phyloP scores from a whole-genome alignment of 805 yeast species.

The Ogataea methanolica region DNA sequence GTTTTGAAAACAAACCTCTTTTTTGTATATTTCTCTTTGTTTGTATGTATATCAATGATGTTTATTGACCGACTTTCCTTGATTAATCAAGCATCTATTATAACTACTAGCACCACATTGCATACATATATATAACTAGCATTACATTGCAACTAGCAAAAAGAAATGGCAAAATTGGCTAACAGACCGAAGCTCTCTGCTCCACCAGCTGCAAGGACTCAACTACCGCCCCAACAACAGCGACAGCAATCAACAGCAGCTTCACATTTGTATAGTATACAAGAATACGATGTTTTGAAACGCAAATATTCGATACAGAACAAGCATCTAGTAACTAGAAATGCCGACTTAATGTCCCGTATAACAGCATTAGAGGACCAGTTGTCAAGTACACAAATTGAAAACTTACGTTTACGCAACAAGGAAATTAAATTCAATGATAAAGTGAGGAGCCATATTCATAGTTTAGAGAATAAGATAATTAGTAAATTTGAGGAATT shows the following conservation, averaged over 20 bases:
- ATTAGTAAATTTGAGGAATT: slow-evolving; percentile 10
- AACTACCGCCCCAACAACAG: not conserved
- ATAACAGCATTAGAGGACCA: slow-evolving; percentile 50
- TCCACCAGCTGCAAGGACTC: slow-evolving; percentile 6
- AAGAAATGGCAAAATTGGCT: slow-evolving; percentile 20
- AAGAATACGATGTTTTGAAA: slow-evolving; percentile 5
- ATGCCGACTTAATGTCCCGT: slow-evolving; percentile 46
- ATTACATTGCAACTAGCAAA: not conserved
- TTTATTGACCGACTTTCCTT: too few relatives aligned
- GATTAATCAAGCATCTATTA: not conserved
- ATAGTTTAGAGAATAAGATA: slow-evolving; percentile 8
- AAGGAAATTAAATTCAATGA: slow-evolving; percentile 15
- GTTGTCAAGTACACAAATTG: slow-evolving; percentile 25
- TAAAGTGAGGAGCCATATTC: slow-evolving; percentile 3
- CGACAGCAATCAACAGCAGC: too few relatives aligned
- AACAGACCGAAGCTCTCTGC: slow-evolving; percentile 11
- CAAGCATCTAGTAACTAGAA: slow-evolving; percentile 54
- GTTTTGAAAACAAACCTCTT: too few relatives aligned
- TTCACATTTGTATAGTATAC: too few relatives aligned
- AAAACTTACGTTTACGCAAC: slow-evolving; percentile 25
- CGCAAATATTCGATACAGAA: slow-evolving; percentile 42
- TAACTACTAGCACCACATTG: not conserved
- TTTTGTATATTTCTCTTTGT: not conserved
- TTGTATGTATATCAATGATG: not conserved
- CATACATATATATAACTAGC: not conserved